Evolutionary conservation across 257 asterid species (phyloP).

Genomic region (Solanum tarapatanum): DNA sequence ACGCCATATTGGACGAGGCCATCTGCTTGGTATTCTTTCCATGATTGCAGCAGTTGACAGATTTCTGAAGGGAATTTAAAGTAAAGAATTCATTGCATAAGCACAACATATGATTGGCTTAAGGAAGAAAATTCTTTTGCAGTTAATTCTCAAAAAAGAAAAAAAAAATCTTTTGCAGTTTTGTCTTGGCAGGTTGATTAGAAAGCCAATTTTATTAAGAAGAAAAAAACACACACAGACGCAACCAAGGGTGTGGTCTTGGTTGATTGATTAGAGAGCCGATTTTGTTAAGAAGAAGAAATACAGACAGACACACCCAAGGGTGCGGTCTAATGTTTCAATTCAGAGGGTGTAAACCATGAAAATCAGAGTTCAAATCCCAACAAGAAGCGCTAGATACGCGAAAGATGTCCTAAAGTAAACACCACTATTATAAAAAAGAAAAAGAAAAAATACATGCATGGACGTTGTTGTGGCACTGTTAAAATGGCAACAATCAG

Average conservation of each 20-base stretch:
- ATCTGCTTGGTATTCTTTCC: constrained; percentile 96
- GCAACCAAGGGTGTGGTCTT: neutral
- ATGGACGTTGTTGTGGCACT: neutral
- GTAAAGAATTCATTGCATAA: neutral
- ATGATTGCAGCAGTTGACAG: constrained; percentile 92
- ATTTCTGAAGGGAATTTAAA: constrained; percentile 34
- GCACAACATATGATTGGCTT: neutral
- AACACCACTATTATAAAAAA: neutral
- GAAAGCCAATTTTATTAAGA: neutral
- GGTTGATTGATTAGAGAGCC: neutral
- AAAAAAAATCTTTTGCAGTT: neutral
- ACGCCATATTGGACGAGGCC: constrained; percentile 98
- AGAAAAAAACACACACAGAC: neutral
- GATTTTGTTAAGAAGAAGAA: neutral
- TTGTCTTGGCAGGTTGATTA: neutral
- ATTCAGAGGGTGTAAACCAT: neutral
- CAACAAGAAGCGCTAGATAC: neutral
- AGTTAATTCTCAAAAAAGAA: neutral
- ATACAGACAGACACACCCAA: neutral
- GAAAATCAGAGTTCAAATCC: neutral
- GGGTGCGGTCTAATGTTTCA: neutral
- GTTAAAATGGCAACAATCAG: neutral
- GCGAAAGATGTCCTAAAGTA: neutral
- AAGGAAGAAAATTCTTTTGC: neutral
- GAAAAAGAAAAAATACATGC: neutral